These are phyloP conservation scores for Cryptosporidium canis DNA, from an alignment of 169 alveolate species.

Conservation along the genomic window DNA sequence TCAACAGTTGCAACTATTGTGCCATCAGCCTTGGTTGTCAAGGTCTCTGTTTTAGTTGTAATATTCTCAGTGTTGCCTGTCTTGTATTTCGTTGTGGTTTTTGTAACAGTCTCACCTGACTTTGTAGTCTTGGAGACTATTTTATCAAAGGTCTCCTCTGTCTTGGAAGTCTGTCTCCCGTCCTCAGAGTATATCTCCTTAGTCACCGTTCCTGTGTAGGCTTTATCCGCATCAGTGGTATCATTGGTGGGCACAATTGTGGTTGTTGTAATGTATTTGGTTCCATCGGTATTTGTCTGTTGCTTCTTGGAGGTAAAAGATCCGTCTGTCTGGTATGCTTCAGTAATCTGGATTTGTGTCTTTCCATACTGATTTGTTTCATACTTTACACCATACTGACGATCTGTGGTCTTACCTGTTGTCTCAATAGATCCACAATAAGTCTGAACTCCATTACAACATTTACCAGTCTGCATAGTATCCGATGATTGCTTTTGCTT, in stretches of 20 bases:
- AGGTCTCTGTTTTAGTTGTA: slow-evolving; percentile 14
- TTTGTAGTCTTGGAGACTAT: not conserved
- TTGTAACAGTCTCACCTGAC: slow-evolving; percentile 12
- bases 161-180: slow-evolving; percentile 13
- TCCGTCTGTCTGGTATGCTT: slow-evolving; percentile 29
- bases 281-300: slow-evolving; percentile 37
- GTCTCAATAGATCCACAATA: not conserved
- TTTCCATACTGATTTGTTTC: slow-evolving; percentile 9
- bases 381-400: slow-evolving; percentile 15
- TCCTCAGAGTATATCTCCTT: slow-evolving; percentile 21
- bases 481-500: not conserved
- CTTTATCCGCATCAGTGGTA: not conserved
- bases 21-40: slow-evolving; percentile 8
- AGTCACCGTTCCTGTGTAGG: slow-evolving; percentile 8
- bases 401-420: not conserved
- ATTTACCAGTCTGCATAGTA: not conserved
- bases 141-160: slow-evolving; percentile 20
- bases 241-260: not conserved
- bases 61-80: not conserved
- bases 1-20: slow-evolving; percentile 10
- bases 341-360: slow-evolving; percentile 15
- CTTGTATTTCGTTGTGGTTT: not conserved
- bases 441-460: not conserved
- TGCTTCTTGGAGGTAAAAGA: slow-evolving; percentile 15
- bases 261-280: slow-evolving; percentile 6